Base-by-base conservation (phyloP, 345 rosid species). In the Acer negundo region DNA sequence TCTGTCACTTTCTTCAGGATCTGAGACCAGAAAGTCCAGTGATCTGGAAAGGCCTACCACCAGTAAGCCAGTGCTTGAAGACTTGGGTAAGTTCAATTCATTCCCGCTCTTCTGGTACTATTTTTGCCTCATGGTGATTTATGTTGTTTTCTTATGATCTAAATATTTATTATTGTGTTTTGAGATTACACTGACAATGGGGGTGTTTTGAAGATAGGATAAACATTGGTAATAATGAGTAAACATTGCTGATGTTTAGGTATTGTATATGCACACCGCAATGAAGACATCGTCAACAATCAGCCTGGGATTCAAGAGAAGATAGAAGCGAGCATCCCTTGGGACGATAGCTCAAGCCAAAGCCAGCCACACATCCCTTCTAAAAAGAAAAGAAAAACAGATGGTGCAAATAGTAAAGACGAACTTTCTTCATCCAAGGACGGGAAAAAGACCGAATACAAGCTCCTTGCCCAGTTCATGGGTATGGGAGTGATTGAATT, bases 221-320 rank as follows among this genome's bases (percentile, higher is more conserved):
- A n/a, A 20, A 26, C 23, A 17, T 6, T 20, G 16, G 6, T 71
- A 3, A 16, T 20, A 24, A 44, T 6, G 2, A 6, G 8, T 11
- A 2, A 62, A 49, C 56, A 8, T 67, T 59, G 31, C 16, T 79
- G 47, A 47, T 81, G 38, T 66, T 53, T 82, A 95, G 95, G 97
- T 31, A 80, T 94, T 79, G 80, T 94, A 13, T 91, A 94, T 81
- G 85, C 91, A 62, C 99, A 94, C 84, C 91, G 98, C 11, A 92
- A 95, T 31, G 95, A 92, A 78, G 87, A 90, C 80, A 82, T 95
- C 20, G 84, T 95, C 82, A 95, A 94, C 67, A 13, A 74, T 67
- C 77, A 87, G 70, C 84, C 79, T 35, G 82, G 68, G 51, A 40
- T 31, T 13, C 75, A 35, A 62, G 64, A 56, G 49, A 77, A 78